A percentile compares a stretch with the other conserved stretches of the same genome.
Evolutionary conservation across 176 grass and related monocot genomes (phyloP).

Genomic region (Pontederia paniculata): DNA sequence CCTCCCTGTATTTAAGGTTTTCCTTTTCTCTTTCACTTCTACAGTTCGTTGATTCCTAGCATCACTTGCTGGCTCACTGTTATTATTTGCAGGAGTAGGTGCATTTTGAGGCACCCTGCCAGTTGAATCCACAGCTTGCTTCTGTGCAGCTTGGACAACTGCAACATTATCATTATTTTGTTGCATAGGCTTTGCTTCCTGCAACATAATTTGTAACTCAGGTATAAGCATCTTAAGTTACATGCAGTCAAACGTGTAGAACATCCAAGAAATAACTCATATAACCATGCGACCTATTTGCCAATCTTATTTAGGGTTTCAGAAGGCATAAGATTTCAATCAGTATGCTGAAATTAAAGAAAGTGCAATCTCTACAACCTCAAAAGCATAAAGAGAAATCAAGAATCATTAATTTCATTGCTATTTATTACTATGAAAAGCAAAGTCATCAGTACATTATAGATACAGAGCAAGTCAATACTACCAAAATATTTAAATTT

Average conservation of each 20-base stretch:
- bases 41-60: constrained; percentile 19
- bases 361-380: too few species aligned
- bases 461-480: constrained; percentile 1
- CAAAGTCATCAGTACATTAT: too few species aligned
- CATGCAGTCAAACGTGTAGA: not conserved
- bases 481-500: not conserved
- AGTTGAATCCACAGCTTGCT: constrained; percentile 9
- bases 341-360: too few species aligned
- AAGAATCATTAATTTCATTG: too few species aligned
- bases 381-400: too few species aligned
- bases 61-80: constrained; percentile 3
- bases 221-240: not conserved
- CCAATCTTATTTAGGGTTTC: not conserved
- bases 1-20: constrained; percentile 33
- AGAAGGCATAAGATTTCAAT: not conserved
- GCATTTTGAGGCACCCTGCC: constrained; percentile 19
- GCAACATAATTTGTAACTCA: constrained; percentile 2
- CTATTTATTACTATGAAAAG: too few species aligned
- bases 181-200: constrained; percentile 29
- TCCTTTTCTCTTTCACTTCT: constrained; percentile 53
- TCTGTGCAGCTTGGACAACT: constrained; percentile 1
- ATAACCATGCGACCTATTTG: not conserved
- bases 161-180: constrained; percentile 21
- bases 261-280: not conserved
- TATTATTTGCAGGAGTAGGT: constrained; percentile 16